These are phyloP conservation scores for Keithomyces neogunnii DNA, from an alignment of 2,329 filamentous ascomycete genomes.

Conservation along the genomic window DNA sequence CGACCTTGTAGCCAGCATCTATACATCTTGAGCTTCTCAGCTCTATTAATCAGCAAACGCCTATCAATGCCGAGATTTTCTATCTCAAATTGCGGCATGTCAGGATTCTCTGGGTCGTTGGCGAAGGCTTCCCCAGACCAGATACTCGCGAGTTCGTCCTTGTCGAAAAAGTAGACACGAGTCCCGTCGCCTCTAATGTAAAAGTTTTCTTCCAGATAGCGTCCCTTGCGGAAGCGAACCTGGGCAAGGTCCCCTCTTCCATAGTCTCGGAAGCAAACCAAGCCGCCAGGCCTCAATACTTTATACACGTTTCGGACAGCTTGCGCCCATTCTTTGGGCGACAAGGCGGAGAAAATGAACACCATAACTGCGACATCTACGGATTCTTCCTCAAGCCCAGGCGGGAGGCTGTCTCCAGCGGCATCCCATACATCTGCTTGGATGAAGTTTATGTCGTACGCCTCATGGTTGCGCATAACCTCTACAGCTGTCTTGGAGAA, in stretches of 20 bases:
- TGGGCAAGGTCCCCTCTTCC: conserved; percentile 91
- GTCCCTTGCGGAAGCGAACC: conserved; percentile 91
- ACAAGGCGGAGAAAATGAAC: conserved; percentile 92
- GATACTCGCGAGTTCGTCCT: conserved; percentile 69
- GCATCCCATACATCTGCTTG: conserved; percentile 95
- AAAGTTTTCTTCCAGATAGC: conserved; percentile 94
- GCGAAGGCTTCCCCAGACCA: conserved; percentile 49
- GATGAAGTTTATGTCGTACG: conserved; percentile 65
- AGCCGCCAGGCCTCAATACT: conserved; percentile 84
- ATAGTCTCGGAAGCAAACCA: conserved; percentile 93
- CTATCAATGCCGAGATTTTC: conserved; percentile 77
- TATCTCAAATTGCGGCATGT: conserved; percentile 52
- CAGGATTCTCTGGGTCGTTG: conserved; percentile 16
- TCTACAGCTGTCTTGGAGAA: conserved; percentile 94
- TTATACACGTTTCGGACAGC: conserved; percentile 75
- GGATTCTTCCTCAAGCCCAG: conserved; percentile 64
- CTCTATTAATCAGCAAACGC: conserved; percentile 84
- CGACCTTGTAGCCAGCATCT: conserved; percentile 89
- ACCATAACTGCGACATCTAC: conserved; percentile 92
- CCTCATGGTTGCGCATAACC: conserved; percentile 73
- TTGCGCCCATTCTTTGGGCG: conserved; percentile 73
- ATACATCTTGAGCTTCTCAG: conserved; percentile 93
- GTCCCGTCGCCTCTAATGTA: conserved; percentile 95
- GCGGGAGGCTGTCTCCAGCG: conserved; percentile 63
- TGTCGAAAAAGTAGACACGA: conserved; percentile 93